Evolutionary conservation across 495 filamentous ascomycete genomes (phyloP).

Genomic region (Xylona heveae): DNA sequence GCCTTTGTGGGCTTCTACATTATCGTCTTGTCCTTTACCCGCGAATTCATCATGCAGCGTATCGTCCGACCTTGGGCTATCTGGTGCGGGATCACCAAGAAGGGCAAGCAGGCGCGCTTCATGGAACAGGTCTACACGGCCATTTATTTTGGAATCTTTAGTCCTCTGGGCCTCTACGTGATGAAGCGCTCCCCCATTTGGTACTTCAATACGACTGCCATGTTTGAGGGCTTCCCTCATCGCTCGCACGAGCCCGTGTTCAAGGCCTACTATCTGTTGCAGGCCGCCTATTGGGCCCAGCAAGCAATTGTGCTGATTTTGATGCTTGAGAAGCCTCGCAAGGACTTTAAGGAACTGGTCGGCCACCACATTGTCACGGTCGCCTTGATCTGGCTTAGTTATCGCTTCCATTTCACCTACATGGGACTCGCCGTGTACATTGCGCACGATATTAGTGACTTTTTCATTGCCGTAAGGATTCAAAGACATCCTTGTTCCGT

Average conservation of each 20-base stretch:
- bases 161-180: constrained; percentile 75
- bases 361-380: constrained; percentile 86
- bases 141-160: constrained; percentile 76
- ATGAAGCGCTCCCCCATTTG: constrained; percentile 85
- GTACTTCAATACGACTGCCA: constrained; percentile 86
- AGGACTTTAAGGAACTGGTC: constrained; percentile 92
- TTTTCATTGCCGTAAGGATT: constrained; percentile 76
- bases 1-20: constrained; percentile 82
- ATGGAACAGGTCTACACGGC: constrained; percentile 98
- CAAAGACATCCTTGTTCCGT: neutral
- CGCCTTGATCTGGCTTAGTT: constrained; percentile 70
- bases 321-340: constrained; percentile 82
- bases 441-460: constrained; percentile 88
- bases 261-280: constrained; percentile 93
- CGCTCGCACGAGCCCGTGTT: constrained; percentile 63
- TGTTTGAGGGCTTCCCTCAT: constrained; percentile 89
- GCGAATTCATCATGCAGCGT: constrained; percentile 93
- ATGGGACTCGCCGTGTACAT: constrained; percentile 96
- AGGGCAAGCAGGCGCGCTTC: constrained; percentile 72
- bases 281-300: constrained; percentile 92
- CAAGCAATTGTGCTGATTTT: constrained; percentile 79
- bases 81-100: constrained; percentile 43
- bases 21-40: constrained; percentile 74
- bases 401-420: constrained; percentile 95
- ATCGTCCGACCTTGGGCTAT: constrained; percentile 61